Conservation (phyloP, 352 stramenopile species). For the Phytophthora boehmeriae region DNA sequence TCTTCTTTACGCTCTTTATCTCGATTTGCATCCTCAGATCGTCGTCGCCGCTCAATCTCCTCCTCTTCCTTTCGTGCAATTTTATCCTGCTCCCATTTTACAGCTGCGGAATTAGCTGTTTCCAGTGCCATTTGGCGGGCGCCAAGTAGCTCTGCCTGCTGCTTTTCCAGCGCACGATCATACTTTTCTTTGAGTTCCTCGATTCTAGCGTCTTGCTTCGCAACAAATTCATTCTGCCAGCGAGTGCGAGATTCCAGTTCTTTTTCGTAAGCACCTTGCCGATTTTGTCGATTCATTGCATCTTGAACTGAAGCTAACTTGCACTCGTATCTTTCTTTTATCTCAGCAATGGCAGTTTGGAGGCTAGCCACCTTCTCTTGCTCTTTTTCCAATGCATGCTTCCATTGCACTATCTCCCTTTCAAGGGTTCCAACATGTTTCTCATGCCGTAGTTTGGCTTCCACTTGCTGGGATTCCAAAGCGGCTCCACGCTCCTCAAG, state of each 20-base stretch:
- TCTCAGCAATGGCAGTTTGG: conserved; percentile 37
- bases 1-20: conserved; percentile 51
- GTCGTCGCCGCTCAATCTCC: conserved; percentile 36
- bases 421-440: conserved; percentile 51
- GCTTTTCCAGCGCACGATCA: conserved; percentile 60
- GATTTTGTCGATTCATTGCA: conserved; percentile 48
- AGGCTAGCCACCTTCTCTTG: conserved; percentile 39
- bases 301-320: conserved; percentile 57
- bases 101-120: conserved; percentile 45
- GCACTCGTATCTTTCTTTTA: conserved; percentile 54
- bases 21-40: conserved; percentile 32
- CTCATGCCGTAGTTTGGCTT: conserved; percentile 49
- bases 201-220: conserved; percentile 73
- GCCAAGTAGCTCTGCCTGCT: conserved; percentile 58
- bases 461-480: conserved; percentile 39
- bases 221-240: conserved; percentile 76
- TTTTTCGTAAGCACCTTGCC: conserved; percentile 56
- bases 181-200: conserved; percentile 76
- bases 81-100: conserved; percentile 57
- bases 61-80: conserved; percentile 48
- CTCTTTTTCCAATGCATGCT: conserved; percentile 53
- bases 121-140: conserved; percentile 58
- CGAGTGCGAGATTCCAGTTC: conserved; percentile 61
- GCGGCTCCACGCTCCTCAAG: conserved; percentile 44
- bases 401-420: conserved; percentile 60